phyloP scores from a whole-genome alignment of 2,329 filamentous ascomycete genomes.

The Teratosphaeria pseudoeucalypti region DNA sequence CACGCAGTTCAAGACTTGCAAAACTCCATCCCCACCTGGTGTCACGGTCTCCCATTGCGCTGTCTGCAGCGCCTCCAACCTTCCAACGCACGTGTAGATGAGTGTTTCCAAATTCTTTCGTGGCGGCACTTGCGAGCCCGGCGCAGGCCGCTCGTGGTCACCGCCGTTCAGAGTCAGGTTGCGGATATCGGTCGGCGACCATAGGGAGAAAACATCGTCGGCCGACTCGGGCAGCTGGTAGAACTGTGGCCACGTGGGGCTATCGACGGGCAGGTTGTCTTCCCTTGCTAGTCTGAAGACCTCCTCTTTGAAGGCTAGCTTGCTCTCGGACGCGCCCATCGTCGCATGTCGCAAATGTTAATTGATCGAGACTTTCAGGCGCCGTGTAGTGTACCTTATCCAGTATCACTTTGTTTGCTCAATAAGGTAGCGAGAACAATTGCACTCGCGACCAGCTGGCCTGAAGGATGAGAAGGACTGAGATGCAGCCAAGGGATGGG shows the following conservation, averaged over 20 bases:
- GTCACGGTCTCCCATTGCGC: neutral
- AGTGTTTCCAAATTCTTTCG: constrained; percentile 25
- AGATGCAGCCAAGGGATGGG: neutral
- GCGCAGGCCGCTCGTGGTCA: constrained; percentile 61
- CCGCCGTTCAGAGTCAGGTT: constrained; percentile 27
- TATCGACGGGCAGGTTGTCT: constrained; percentile 73
- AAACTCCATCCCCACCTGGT: constrained; percentile 39
- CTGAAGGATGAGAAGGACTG: neutral
- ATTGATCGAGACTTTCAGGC: neutral
- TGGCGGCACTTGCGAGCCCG: constrained; percentile 43
- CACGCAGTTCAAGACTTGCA: constrained; percentile 88
- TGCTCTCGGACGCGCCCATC: constrained; percentile 99
- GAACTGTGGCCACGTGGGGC: constrained; percentile 95
- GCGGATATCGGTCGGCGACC: constrained; percentile 54
- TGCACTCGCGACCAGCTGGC: neutral
- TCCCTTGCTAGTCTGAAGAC: constrained; percentile 96
- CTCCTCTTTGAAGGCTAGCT: constrained; percentile 96
- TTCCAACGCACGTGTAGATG: constrained; percentile 20
- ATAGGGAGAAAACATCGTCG: constrained; percentile 94
- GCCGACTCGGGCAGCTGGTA: constrained; percentile 94
- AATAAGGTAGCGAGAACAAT: neutral
- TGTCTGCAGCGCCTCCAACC: constrained; percentile 15
- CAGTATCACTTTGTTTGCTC: neutral
- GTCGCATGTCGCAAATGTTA: neutral
- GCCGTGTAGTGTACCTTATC: neutral